These are phyloP conservation scores for Angophora floribunda DNA, from an alignment of 345 rosid species.

Conservation along the genomic window DNA sequence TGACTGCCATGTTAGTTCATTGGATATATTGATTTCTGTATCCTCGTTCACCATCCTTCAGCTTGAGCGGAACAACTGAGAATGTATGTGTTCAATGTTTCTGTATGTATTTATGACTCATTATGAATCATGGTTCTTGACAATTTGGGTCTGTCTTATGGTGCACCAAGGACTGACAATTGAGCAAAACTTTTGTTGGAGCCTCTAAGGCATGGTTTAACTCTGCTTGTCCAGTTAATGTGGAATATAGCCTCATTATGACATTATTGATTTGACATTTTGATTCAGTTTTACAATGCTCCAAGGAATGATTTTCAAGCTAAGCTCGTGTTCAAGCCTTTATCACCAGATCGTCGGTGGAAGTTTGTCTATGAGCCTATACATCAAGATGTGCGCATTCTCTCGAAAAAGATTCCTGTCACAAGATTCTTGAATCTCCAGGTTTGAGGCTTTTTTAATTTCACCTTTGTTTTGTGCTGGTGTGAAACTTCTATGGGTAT, in stretches of 20 bases:
- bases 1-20: background rate
- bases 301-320: background rate
- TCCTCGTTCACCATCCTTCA: background rate
- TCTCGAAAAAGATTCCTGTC: background rate
- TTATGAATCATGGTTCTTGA: background rate
- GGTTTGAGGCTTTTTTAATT: background rate
- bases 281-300: background rate
- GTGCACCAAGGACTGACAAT: background rate
- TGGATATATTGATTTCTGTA: background rate
- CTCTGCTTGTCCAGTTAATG: background rate
- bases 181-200: background rate
- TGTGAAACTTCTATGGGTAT: background rate
- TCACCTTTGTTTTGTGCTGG: background rate
- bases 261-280: background rate
- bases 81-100: background rate
- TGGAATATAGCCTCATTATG: background rate
- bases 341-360: background rate
- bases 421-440: background rate
- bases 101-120: background rate
- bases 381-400: background rate
- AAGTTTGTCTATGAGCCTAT: background rate
- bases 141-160: background rate
- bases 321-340: background rate
- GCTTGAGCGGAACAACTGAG: background rate
- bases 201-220: background rate